Percentiles rank a stretch among this genome's conserved stretches.
These are phyloP conservation scores for Erythrobasidium hasegawianum DNA, from an alignment of 1,284 basidiomycete genomes.

Conservation along the genomic window DNA sequence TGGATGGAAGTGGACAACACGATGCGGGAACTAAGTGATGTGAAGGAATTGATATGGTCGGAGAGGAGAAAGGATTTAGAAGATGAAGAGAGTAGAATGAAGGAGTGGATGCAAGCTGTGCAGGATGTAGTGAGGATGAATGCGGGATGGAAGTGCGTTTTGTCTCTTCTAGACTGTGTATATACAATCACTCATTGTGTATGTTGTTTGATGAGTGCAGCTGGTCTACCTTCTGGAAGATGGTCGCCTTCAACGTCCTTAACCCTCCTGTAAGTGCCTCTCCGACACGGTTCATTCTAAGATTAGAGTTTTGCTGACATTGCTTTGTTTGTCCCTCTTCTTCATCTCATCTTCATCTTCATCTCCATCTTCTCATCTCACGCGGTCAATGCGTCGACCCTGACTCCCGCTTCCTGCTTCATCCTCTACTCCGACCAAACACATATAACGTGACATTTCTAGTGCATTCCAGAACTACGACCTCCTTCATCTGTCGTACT, in stretches of 20 bases:
- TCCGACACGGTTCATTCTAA: not conserved
- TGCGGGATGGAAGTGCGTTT: slow-evolving; percentile 52
- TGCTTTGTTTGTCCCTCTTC: too few species aligned
- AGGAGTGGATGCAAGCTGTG: slow-evolving; percentile 53
- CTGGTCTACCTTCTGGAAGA: slow-evolving; percentile 40
- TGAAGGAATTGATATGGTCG: slow-evolving; percentile 51
- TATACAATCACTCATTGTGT: not conserved
- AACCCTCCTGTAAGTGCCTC: not conserved
- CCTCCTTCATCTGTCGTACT: too few species aligned
- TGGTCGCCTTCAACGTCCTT: slow-evolving; percentile 34
- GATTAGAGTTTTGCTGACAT: too few species aligned
- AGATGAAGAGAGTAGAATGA: slow-evolving; percentile 47
- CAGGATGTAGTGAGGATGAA: slow-evolving; percentile 52
- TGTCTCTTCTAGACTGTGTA: not conserved
- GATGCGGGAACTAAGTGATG: slow-evolving; percentile 52
- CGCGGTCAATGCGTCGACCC: too few species aligned
- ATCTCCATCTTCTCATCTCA: too few species aligned
- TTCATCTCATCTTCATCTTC: too few species aligned
- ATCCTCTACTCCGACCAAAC: too few species aligned
- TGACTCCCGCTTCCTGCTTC: too few species aligned
- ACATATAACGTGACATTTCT: too few species aligned
- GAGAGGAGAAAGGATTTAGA: slow-evolving; percentile 35
- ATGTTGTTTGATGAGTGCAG: slow-evolving; percentile 22
- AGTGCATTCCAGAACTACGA: too few species aligned
- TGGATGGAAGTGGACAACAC: slow-evolving; percentile 49